Evolutionary conservation across 169 alveolate genomes (phyloP).

Genomic region (Cryptosporidium xiaoi): DNA sequence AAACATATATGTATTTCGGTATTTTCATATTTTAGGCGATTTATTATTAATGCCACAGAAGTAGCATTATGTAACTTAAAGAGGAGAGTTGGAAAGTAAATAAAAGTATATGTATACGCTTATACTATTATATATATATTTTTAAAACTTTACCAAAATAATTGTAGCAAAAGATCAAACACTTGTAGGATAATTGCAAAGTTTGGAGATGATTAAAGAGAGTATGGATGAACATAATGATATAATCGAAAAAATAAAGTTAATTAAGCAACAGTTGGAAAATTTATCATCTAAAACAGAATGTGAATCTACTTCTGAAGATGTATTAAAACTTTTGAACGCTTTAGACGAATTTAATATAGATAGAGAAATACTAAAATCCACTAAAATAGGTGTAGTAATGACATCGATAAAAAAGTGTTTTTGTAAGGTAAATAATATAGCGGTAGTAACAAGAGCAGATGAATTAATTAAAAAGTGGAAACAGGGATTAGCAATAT

Average conservation of each 20-base stretch:
- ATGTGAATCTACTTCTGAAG: constrained; percentile 40
- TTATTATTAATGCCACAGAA: no score
- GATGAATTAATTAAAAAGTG: constrained; percentile 66
- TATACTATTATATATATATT: no score
- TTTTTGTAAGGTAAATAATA: constrained; percentile 27
- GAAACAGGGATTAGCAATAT: constrained; percentile 27
- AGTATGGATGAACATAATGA: constrained; percentile 22
- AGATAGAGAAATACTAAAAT: constrained; percentile 82
- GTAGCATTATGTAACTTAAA: no score
- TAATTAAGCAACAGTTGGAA: constrained; percentile 31
- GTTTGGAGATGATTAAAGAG: no score
- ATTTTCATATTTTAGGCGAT: no score
- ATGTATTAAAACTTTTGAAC: constrained; percentile 65
- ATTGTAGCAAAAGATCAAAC: no score
- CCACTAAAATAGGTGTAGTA: constrained; percentile 83
- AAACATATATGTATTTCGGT: no score
- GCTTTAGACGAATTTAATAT: constrained; percentile 78
- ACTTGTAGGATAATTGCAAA: no score
- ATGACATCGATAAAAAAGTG: constrained; percentile 81
- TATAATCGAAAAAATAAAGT: constrained; percentile 1
- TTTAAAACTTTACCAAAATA: no score
- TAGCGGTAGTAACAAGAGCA: constrained; percentile 34
- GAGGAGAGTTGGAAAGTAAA: no score
- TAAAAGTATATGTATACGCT: no score
- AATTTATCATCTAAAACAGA: constrained; percentile 8